phyloP scores from a whole-genome alignment of 805 yeast genomes.

The Metschnikowia sp. region DNA sequence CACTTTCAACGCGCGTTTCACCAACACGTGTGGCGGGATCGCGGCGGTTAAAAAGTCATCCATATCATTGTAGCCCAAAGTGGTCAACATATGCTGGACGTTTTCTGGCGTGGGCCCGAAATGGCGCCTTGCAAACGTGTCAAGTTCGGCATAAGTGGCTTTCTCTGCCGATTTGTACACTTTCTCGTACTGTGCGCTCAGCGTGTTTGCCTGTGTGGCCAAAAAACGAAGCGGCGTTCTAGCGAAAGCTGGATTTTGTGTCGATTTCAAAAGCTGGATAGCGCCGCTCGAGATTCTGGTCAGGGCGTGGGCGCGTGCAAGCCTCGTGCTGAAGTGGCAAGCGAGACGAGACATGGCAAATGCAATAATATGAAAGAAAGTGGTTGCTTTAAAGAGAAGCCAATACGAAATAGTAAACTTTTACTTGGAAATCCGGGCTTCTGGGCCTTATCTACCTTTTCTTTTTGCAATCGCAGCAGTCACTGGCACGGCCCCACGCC shows the following conservation, averaged over 20 bases:
- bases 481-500: background rate
- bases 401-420: background rate
- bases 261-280: background rate
- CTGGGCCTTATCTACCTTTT: conserved; percentile 1
- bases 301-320: background rate
- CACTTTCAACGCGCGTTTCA: conserved; percentile 63
- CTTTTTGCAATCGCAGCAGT: conserved; percentile 7
- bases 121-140: conserved; percentile 87
- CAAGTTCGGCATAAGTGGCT: conserved; percentile 43
- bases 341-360: background rate
- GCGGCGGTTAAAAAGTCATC: conserved; percentile 68
- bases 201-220: conserved; percentile 45
- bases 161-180: conserved; percentile 43
- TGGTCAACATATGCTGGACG: conserved; percentile 60
- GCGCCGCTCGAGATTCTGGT: background rate
- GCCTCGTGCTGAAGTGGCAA: background rate
- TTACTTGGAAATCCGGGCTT: background rate
- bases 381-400: too few relatives aligned
- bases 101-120: conserved; percentile 74
- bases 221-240: background rate
- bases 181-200: conserved; percentile 48
- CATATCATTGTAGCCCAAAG: conserved; percentile 63
- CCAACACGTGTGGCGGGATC: conserved; percentile 72
- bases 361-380: background rate
- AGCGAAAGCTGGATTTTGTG: background rate